phyloP scores from a whole-genome alignment of 306 rosid species.

The Malus sieversii region DNA sequence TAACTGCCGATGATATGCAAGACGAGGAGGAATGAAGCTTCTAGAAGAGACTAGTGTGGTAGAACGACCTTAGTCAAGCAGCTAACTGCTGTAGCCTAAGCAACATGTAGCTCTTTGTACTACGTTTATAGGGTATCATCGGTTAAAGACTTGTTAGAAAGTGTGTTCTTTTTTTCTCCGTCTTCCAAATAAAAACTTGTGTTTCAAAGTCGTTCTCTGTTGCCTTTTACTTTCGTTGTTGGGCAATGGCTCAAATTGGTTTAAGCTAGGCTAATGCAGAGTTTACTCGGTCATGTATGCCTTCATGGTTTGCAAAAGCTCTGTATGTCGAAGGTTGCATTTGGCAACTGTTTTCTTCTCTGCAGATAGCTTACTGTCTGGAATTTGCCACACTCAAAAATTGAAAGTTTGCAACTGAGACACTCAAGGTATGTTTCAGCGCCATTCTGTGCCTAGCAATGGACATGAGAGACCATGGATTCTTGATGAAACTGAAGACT shows the following conservation, averaged over 20 bases:
- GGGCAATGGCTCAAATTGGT: not conserved
- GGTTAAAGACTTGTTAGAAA: not conserved
- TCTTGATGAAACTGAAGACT: not conserved
- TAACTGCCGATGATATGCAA: slow-evolving; percentile 53
- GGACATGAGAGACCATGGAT: not conserved
- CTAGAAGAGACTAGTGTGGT: slow-evolving; percentile 11
- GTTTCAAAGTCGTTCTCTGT: not conserved
- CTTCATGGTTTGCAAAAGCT: not conserved
- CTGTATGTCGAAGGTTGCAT: not conserved
- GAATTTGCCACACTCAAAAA: not conserved
- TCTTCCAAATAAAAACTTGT: not conserved
- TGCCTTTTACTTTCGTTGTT: not conserved
- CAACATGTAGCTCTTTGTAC: not conserved
- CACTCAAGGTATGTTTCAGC: not conserved
- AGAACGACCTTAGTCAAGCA: not conserved
- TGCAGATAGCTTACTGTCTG: too few relatives aligned
- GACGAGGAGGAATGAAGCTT: slow-evolving; percentile 53
- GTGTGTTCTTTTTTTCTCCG: not conserved
- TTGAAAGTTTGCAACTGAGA: not conserved
- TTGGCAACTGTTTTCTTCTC: not conserved
- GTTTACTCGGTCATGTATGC: not conserved
- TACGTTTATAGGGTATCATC: not conserved
- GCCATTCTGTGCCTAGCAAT: not conserved
- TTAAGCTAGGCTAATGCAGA: not conserved
- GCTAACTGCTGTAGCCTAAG: not conserved